Evolutionary conservation across 331 rosid genomes (phyloP).

Genomic region (Quercus lobata): DNA sequence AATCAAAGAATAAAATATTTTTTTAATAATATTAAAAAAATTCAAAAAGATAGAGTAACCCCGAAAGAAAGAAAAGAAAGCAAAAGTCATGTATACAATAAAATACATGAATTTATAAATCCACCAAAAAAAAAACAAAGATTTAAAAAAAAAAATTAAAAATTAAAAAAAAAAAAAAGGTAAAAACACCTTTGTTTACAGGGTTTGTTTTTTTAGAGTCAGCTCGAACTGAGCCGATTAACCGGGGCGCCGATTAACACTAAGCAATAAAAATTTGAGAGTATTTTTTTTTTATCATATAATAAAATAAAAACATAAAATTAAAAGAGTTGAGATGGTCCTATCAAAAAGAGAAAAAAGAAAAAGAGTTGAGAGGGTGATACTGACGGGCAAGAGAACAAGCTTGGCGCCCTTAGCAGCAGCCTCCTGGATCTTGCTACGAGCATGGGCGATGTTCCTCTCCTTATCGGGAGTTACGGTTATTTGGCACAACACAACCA

Average conservation of each 20-base stretch:
- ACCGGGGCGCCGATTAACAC: constrained; percentile 41
- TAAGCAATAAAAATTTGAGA: no score
- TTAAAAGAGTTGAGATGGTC: no score
- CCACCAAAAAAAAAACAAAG: constrained; percentile 14
- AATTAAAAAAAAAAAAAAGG: constrained; percentile 55
- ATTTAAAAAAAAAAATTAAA: constrained; percentile 10
- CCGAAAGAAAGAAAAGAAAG: neutral
- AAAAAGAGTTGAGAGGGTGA: no score
- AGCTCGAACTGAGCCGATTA: constrained; percentile 27
- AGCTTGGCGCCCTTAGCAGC: no score
- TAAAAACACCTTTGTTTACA: neutral
- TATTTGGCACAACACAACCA: no score
- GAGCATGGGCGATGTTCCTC: no score
- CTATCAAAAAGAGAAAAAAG: no score
- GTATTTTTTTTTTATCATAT: no score
- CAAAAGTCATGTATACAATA: constrained; percentile 50
- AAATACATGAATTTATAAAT: constrained; percentile 50
- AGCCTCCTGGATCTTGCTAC: no score
- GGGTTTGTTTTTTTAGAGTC: neutral
- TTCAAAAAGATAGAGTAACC: constrained; percentile 18
- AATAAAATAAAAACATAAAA: no score
- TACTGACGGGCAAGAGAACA: no score
- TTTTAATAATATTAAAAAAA: neutral
- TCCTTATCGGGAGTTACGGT: no score
- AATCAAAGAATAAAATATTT: neutral